Evolutionary conservation across 129 eudicot species (phyloP).

Genomic region (Solidago caesia): DNA sequence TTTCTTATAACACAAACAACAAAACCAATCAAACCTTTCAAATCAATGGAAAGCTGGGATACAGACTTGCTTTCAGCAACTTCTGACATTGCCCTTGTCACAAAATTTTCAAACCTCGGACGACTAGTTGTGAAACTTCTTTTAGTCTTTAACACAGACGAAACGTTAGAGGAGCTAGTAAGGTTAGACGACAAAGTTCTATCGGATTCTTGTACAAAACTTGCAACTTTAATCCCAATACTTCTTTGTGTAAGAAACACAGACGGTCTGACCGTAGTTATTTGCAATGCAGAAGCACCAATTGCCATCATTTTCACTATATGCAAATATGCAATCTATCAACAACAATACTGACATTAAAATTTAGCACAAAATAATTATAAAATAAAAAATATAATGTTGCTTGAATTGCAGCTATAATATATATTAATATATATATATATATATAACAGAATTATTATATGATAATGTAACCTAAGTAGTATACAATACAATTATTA

Average conservation of each 20-base stretch:
- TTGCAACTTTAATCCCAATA: conserved; percentile 38
- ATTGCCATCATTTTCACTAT: conserved; percentile 52
- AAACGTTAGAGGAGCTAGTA: conserved; percentile 51
- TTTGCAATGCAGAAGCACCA: conserved; percentile 62
- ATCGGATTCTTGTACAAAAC: conserved; percentile 32
- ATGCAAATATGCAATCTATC: conserved; percentile 35
- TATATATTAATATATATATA: no score
- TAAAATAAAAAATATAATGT: not conserved
- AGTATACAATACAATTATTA: no score
- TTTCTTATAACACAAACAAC: not conserved
- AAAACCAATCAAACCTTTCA: conserved; percentile 60
- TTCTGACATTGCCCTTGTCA: conserved; percentile 65
- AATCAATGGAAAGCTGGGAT: conserved; percentile 63
- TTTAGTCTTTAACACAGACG: conserved; percentile 35
- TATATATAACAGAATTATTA: not conserved
- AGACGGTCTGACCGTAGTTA: conserved; percentile 52
- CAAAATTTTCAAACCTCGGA: conserved; percentile 41
- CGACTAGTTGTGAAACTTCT: conserved; percentile 38
- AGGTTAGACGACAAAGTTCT: conserved; percentile 50
- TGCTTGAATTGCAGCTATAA: not conserved
- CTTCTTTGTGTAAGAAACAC: conserved; percentile 45
- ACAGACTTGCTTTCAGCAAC: conserved; percentile 53
- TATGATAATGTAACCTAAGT: no score
- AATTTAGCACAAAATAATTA: not conserved
- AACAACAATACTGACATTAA: conserved; percentile 7